Conservation (phyloP, 768 basidiomycete genomes). For the Lactarius trivialis region DNA sequence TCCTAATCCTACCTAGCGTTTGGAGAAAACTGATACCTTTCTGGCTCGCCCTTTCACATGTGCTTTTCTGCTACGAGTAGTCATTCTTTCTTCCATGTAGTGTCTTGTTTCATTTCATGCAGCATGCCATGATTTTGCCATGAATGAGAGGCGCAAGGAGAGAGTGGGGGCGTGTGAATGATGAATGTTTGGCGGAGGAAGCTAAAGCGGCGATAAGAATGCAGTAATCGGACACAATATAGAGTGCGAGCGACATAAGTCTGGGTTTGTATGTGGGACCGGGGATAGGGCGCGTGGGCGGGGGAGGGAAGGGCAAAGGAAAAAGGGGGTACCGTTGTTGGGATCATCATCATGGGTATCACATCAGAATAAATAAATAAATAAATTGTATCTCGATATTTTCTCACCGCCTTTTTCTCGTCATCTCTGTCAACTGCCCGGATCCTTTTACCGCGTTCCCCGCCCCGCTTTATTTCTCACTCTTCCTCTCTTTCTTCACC, state of each 20-base stretch:
- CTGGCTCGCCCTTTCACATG: background rate
- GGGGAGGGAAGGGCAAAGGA: background rate
- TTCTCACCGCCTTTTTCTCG: background rate
- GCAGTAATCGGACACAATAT: background rate
- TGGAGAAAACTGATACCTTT: background rate
- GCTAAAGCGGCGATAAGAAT: background rate
- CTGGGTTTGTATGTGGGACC: background rate
- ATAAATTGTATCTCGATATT: background rate
- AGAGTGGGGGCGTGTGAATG: background rate
- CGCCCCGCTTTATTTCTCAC: slow-evolving; percentile 1
- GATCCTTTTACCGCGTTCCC: background rate
- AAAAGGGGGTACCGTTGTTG: background rate
- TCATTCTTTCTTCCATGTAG: background rate
- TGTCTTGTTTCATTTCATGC: background rate
- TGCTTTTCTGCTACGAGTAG: background rate
- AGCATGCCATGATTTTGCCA: background rate
- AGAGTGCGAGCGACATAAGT: background rate
- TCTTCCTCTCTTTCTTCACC: background rate
- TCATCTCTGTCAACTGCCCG: background rate
- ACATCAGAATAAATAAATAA: background rate
- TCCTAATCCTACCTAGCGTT: background rate
- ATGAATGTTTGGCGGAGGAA: background rate
- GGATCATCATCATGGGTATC: background rate
- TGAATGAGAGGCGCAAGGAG: background rate
- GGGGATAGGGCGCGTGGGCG: background rate